Evolutionary conservation across 1,139 yeast genomes (phyloP).

Genomic region (Yamadazyma epiphylla): DNA sequence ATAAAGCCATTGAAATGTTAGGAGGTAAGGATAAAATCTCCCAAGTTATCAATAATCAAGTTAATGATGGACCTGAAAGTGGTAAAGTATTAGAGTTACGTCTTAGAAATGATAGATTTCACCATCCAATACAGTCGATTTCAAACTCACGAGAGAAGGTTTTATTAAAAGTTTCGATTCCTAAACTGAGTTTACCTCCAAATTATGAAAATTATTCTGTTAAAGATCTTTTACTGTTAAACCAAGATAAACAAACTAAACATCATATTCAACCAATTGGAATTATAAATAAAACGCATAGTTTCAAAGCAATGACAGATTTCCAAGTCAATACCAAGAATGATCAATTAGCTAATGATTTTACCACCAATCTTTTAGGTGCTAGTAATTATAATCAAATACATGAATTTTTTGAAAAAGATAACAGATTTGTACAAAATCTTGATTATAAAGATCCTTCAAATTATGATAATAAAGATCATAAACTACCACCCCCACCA

Average conservation of each 20-base stretch:
- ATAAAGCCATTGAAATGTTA: slow-evolving; percentile 65
- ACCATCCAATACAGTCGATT: slow-evolving; percentile 73
- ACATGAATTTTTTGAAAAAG: slow-evolving; percentile 39
- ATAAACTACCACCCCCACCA: slow-evolving; percentile 85
- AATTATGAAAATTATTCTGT: slow-evolving; percentile 50
- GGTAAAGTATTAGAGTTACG: slow-evolving; percentile 49
- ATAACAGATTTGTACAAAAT: slow-evolving; percentile 29
- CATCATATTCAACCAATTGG: slow-evolving; percentile 60
- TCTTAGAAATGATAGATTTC: slow-evolving; percentile 67
- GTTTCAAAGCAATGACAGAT: slow-evolving; percentile 85
- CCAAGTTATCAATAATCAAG: slow-evolving; percentile 28
- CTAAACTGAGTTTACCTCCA: slow-evolving; percentile 45
- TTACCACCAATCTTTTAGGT: slow-evolving; percentile 22
- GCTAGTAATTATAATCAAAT: slow-evolving; percentile 31
- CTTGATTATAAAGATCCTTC: slow-evolving; percentile 26
- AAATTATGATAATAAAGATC: slow-evolving; percentile 38
- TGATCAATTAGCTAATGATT: slow-evolving; percentile 44
- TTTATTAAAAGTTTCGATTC: slow-evolving; percentile 64
- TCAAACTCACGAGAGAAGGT: slow-evolving; percentile 56
- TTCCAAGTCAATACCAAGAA: slow-evolving; percentile 70
- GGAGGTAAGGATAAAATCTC: slow-evolving; percentile 63
- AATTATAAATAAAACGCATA: slow-evolving; percentile 64
- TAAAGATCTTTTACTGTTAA: slow-evolving; percentile 42
- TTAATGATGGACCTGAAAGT: slow-evolving; percentile 3
- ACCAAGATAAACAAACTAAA: slow-evolving; percentile 16